These are phyloP conservation scores for Mikania micrantha DNA, from an alignment of 129 eudicot genomes.

Conservation along the genomic window DNA sequence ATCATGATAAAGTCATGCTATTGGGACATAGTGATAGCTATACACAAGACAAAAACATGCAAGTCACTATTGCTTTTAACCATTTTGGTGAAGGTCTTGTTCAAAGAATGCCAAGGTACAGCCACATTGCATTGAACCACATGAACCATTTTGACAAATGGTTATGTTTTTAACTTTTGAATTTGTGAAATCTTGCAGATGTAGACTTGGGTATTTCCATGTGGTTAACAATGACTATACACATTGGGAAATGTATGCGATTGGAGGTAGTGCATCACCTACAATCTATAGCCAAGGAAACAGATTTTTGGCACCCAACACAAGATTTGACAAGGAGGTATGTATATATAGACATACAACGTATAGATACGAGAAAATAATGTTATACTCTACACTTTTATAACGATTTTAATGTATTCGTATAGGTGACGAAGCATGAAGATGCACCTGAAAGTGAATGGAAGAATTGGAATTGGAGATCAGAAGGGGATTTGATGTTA, in stretches of 20 bases:
- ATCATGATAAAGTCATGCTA: constrained; percentile 74
- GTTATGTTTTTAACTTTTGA: not conserved
- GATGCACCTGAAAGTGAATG: constrained; percentile 38
- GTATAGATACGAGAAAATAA: not conserved
- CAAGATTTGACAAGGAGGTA: constrained; percentile 34
- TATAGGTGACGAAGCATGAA: constrained; percentile 73
- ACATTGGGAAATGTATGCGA: constrained; percentile 77
- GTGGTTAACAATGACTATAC: constrained; percentile 24
- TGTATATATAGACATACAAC: not conserved
- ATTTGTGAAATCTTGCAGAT: constrained; percentile 22
- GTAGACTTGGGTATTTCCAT: constrained; percentile 70
- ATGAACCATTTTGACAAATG: no score
- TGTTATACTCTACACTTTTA: not conserved
- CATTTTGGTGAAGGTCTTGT: constrained; percentile 42
- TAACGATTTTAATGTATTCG: not conserved
- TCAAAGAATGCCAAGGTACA: constrained; percentile 74
- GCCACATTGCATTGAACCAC: no score
- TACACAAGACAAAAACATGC: constrained; percentile 58
- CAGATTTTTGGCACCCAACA: constrained; percentile 47
- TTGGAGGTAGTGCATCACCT: constrained; percentile 73
- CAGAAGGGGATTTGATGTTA: constrained; percentile 61
- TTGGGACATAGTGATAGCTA: constrained; percentile 60
- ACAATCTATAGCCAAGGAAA: constrained; percentile 35
- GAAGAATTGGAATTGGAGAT: constrained; percentile 75
- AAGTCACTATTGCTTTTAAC: constrained; percentile 1